Conservation (phyloP, 306 rosid genomes). For the Cucurbita moschata region DNA sequence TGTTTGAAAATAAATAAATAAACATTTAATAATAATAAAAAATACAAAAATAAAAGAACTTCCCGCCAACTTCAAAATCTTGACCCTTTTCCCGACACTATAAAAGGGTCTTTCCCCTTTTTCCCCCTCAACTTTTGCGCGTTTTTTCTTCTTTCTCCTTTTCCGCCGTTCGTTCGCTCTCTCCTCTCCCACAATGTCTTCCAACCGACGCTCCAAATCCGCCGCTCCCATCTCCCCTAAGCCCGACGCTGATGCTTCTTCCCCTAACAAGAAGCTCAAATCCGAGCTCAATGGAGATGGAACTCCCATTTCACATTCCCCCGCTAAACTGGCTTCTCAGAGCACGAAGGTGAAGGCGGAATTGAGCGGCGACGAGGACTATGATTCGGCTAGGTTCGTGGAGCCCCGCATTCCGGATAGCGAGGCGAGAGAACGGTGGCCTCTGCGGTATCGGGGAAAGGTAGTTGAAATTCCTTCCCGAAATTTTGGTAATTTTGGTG, state of each 20-base stretch:
- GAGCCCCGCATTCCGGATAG: slow-evolving; percentile 18
- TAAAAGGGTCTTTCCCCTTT: not conserved
- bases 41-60: not conserved
- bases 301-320: not conserved
- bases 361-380: not conserved
- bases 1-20: no score
- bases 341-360: not conserved
- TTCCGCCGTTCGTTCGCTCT: not conserved
- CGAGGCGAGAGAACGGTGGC: slow-evolving; percentile 50
- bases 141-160: no score
- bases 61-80: slow-evolving; percentile 7
- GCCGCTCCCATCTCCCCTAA: not conserved
- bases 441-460: slow-evolving; percentile 30
- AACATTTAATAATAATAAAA: not conserved
- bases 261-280: slow-evolving; percentile 11
- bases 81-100: not conserved
- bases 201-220: slow-evolving; percentile 3
- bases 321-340: not conserved
- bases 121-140: not conserved
- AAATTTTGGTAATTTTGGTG: not conserved
- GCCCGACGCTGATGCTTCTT: not conserved
- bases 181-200: not conserved
- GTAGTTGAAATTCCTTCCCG: not conserved
- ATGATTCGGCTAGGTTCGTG: slow-evolving; percentile 3
- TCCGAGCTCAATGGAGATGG: not conserved